Evolutionary conservation across 2,329 filamentous ascomycete genomes (phyloP), one percentile per base, ranked within the genome.

Genomic region (Coniochaeta ligniaria): DNA sequence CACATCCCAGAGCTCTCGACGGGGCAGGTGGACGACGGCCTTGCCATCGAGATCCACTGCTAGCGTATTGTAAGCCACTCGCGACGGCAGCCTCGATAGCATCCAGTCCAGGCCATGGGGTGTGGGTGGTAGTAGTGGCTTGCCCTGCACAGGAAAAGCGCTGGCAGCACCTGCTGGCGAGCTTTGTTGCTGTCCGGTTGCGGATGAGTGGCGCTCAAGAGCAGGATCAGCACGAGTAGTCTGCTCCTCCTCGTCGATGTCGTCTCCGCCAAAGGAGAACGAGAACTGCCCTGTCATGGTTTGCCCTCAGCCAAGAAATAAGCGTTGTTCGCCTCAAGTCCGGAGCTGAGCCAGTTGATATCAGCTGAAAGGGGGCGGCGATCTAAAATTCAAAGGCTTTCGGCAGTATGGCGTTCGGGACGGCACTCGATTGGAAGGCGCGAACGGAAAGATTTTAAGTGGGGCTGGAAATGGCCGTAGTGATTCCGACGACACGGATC

Each of bases 1-100:
- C 43, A 94, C 87, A 70, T 95, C 91, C 84, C 90, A 94, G 54
- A 95, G 79, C 71, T 93, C 90, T 61, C 91, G 83, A 43, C 90
- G 84, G 0, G 90, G 90, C 8, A 95, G 77, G 41, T 72, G 74
- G 11, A 88, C 70, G 3, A 68, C 74, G 54, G 75, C 74, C 76
- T 74, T 81, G 63, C 83, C 78, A 50, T 88, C 86, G 6, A 88
- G 80, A 22, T 79, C 77, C 58, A 92, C 80, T 8, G 77, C 74
- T 20, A 92, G 74, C 14, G 79, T 80, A 66, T 82, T 79, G 73
- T 88, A 94, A 20, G 88, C 86, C 60, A 95, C 82, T 72, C 90
- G 90, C 60, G 88, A 90, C 0, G 91, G 91, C 54, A 94, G 78
- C 60, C 73, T 73, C 3, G 77, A 72, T n/a, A 88, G 73, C 70